Percentiles rank a stretch among this genome's conserved stretches.
phyloP scores from a whole-genome alignment of 768 basidiomycete species.

The Pisolithus marmoratus region DNA sequence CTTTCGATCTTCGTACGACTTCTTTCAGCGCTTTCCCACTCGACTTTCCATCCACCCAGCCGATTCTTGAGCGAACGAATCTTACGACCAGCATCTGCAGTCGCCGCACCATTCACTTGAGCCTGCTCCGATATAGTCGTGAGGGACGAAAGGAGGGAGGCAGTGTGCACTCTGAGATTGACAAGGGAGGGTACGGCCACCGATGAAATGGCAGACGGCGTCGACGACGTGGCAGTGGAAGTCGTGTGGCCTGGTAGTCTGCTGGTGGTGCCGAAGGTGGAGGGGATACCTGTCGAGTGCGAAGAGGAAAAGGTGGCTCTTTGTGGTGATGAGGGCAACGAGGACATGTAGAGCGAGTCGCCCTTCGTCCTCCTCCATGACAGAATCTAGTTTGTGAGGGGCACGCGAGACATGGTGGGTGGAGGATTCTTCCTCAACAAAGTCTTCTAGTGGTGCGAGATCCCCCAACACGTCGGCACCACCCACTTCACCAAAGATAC shows the following conservation, averaged over 20 bases:
- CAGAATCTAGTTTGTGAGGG: conserved; percentile 25
- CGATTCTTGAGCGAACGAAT: conserved; percentile 83
- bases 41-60: conserved; percentile 70
- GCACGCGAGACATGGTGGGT: conserved; percentile 19
- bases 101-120: conserved; percentile 81
- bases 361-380: conserved; percentile 41
- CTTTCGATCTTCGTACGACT: conserved; percentile 70
- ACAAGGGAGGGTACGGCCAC: conserved; percentile 54
- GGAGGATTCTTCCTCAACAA: conserved; percentile 24
- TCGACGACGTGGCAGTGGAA: conserved; percentile 11
- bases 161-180: conserved; percentile 66
- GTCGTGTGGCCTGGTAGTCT: conserved; percentile 20
- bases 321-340: conserved; percentile 40
- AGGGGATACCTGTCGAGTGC: conserved; percentile 41
- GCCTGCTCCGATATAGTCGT: conserved; percentile 80
- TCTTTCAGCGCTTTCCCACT: conserved; percentile 81
- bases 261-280: conserved; percentile 43
- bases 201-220: conserved; percentile 25
- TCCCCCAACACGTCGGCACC: conserved; percentile 67
- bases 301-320: conserved; percentile 53
- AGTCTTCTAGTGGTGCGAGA: conserved; percentile 58
- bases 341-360: conserved; percentile 34
- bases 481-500: conserved; percentile 71
- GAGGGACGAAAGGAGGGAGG: conserved; percentile 69
- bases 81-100: conserved; percentile 81